phyloP scores from a whole-genome alignment of 306 rosid species.

The Abrus pulchellus region DNA sequence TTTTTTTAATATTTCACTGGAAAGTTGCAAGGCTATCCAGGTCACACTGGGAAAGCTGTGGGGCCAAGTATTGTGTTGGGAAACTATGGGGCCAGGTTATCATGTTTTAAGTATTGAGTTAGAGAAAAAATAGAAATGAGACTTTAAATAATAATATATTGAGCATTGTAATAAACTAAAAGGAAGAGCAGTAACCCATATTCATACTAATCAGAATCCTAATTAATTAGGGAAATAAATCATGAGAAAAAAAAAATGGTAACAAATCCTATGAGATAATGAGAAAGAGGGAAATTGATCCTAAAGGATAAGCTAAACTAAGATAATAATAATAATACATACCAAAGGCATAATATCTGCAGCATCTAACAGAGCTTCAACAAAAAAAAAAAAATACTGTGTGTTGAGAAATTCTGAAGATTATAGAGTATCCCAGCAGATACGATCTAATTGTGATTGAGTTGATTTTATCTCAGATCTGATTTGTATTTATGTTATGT shows the following conservation, averaged over 20 bases:
- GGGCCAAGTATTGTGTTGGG: no score
- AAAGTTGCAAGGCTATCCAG: no score
- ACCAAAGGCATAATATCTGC: constrained; percentile 30
- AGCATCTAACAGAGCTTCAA: constrained; percentile 18
- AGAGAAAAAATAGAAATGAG: background rate
- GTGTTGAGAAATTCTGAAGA: no score
- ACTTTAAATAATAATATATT: background rate
- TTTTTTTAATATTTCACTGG: no score
- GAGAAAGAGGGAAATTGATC: background rate
- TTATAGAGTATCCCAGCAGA: no score
- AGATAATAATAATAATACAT: background rate
- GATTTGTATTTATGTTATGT: no score
- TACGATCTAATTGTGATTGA: no score
- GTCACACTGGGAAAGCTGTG: no score
- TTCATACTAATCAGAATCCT: no score
- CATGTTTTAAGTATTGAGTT: no score
- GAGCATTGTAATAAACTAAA: background rate
- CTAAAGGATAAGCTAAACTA: background rate
- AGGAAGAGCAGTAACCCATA: background rate
- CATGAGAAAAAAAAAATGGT: background rate
- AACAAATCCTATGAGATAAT: background rate
- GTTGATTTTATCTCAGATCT: no score
- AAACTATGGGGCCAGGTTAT: no score
- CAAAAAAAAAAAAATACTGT: background rate
- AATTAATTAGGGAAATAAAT: background rate